These are phyloP conservation scores for Aureobasidium vineae DNA, from an alignment of 2,329 filamentous ascomycete genomes.

Conservation along the genomic window DNA sequence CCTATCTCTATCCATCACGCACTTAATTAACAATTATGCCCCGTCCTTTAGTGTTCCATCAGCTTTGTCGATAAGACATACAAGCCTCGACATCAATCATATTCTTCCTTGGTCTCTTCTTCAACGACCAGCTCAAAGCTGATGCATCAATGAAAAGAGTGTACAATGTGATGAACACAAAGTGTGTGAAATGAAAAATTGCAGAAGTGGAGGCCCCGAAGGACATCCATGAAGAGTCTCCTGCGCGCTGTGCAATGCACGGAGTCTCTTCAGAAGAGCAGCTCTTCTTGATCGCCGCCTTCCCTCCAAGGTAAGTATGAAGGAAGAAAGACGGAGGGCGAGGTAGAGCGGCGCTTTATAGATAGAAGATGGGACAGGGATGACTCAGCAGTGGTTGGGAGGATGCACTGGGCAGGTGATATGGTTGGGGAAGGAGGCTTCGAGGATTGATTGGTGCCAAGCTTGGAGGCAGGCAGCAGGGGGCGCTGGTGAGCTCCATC, in stretches of 20 bases:
- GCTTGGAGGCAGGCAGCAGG: neutral
- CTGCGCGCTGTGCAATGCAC: constrained; percentile 29
- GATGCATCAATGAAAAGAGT: constrained; percentile 22
- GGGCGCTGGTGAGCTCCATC: neutral
- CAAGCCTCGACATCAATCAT: too few species aligned
- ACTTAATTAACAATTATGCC: too few species aligned
- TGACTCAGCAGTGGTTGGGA: neutral
- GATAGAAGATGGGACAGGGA: neutral
- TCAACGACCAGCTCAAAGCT: constrained; percentile 10
- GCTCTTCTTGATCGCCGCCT: constrained; percentile 24
- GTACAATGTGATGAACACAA: neutral
- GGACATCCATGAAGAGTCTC: constrained; percentile 17
- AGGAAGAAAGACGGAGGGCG: neutral
- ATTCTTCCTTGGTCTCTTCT: neutral
- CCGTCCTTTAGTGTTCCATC: too few species aligned
- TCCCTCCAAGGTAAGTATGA: constrained; percentile 22
- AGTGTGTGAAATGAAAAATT: constrained; percentile 23
- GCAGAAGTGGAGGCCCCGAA: constrained; percentile 21
- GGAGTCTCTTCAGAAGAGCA: constrained; percentile 5
- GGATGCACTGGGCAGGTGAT: neutral
- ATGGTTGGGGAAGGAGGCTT: neutral
- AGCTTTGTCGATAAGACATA: too few species aligned
- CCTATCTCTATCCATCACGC: too few species aligned
- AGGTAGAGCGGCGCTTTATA: neutral
- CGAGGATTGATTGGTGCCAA: neutral